Conservation (phyloP, 2,329 filamentous ascomycete species). For the Colletotrichum endophyticum region DNA sequence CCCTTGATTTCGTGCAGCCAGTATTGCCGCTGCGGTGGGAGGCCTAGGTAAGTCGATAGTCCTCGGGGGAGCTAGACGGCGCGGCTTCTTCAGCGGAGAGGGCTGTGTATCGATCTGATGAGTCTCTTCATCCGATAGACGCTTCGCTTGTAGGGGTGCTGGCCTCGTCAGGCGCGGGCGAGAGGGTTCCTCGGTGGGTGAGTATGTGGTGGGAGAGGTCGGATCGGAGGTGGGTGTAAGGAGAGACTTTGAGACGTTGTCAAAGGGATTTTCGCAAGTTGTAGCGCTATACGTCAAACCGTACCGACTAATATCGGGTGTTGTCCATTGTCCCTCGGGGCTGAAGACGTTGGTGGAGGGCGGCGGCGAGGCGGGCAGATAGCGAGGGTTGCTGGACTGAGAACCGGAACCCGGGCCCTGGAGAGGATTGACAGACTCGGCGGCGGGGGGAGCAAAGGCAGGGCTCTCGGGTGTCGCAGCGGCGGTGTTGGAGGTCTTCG, state of each 20-base stretch:
- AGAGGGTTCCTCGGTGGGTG: constrained; percentile 1
- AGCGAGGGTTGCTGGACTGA: constrained; percentile 12
- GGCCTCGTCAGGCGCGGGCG: constrained; percentile 1
- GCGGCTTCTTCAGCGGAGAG: constrained; percentile 50
- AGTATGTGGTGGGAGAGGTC: neutral
- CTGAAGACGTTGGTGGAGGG: neutral
- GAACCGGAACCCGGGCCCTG: constrained; percentile 22
- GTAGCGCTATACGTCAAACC: constrained; percentile 29
- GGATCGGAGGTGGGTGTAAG: constrained; percentile 5
- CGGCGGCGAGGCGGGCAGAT: constrained; percentile 10
- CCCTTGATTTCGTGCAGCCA: constrained; percentile 33
- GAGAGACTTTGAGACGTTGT: constrained; percentile 10
- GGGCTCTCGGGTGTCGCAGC: neutral
- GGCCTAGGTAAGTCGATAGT: constrained; percentile 44
- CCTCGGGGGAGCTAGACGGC: constrained; percentile 50
- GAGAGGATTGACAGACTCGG: neutral
- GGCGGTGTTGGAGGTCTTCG: neutral
- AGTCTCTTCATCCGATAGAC: constrained; percentile 28
- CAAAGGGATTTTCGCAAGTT: constrained; percentile 23
- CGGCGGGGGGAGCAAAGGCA: neutral
- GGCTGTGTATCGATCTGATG: constrained; percentile 9
- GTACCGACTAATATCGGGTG: constrained; percentile 30
- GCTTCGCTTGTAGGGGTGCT: constrained; percentile 28
- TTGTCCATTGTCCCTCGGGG: constrained; percentile 14
- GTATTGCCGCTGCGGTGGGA: constrained; percentile 24